Percentiles rank a stretch among this genome's conserved stretches.
phyloP scores from a whole-genome alignment of 2,329 filamentous ascomycete species.

The Venturiaceae sp. region DNA sequence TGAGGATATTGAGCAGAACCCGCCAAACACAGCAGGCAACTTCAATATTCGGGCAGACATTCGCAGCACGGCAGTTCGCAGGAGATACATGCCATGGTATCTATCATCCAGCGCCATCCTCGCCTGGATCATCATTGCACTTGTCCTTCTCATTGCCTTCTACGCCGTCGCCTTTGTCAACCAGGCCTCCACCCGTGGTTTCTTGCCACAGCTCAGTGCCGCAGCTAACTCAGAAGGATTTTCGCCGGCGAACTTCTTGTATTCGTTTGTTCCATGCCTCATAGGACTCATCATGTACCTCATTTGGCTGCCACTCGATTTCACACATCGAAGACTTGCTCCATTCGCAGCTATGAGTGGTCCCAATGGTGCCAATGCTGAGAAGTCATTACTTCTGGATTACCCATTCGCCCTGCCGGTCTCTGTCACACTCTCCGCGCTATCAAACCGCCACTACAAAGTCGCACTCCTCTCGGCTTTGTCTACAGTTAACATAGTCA shows the following conservation, averaged over 20 bases:
- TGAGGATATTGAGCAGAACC: conserved; percentile 12
- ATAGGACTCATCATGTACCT: conserved; percentile 60
- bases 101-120: conserved; percentile 58
- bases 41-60: conserved; percentile 40
- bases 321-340: conserved; percentile 54
- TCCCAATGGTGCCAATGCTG: conserved; percentile 50
- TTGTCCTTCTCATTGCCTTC: conserved; percentile 36
- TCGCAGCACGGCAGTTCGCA: conserved; percentile 43
- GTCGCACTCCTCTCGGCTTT: conserved; percentile 53
- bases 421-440: conserved; percentile 47
- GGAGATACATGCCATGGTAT: conserved; percentile 68
- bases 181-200: conserved; percentile 56
- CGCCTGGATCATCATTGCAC: conserved; percentile 44
- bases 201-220: conserved; percentile 57
- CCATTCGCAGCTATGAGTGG: conserved; percentile 58
- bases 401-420: conserved; percentile 60
- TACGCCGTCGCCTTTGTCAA: conserved; percentile 72
- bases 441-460: conserved; percentile 53
- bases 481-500: conserved; percentile 47
- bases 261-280: conserved; percentile 62
- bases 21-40: conserved; percentile 26
- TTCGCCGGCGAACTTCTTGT: conserved; percentile 81
- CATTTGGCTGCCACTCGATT: conserved; percentile 56
- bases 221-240: conserved; percentile 54
- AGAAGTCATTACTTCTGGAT: conserved; percentile 56